Conservation (phyloP, 495 filamentous ascomycete genomes). For the Podospora bellae-mahoneyi region DNA sequence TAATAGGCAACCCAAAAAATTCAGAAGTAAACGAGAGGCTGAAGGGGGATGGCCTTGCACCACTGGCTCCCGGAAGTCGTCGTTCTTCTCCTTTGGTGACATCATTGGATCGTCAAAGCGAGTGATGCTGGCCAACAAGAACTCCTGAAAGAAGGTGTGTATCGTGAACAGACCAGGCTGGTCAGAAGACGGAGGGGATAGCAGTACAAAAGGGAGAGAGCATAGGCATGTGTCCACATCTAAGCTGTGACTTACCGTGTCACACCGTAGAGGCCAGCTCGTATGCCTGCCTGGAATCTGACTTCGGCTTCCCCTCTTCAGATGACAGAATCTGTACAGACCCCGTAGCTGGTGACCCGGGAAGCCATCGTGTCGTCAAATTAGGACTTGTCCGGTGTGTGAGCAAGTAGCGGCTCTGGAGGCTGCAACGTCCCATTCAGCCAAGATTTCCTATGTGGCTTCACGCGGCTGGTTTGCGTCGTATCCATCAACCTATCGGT, state of each 20-base stretch:
- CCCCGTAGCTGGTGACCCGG: background rate
- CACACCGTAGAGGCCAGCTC: background rate
- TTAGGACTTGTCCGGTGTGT: background rate
- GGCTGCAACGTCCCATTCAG: background rate
- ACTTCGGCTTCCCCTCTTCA: background rate
- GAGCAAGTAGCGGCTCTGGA: background rate
- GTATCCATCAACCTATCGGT: background rate
- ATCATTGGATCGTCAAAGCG: background rate
- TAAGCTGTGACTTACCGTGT: background rate
- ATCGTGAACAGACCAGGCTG: background rate
- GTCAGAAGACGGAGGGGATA: background rate
- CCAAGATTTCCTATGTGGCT: background rate
- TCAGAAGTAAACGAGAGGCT: constrained; percentile 11
- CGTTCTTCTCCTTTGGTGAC: constrained; percentile 3
- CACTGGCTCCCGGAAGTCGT: background rate
- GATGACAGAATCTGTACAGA: background rate
- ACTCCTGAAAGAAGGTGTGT: background rate
- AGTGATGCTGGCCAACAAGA: background rate
- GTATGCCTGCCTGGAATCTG: background rate
- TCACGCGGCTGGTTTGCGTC: background rate
- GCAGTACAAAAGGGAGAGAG: background rate
- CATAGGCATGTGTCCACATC: background rate
- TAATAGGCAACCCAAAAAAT: constrained; percentile 12
- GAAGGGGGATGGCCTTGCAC: background rate
- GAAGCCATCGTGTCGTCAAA: background rate